Conservation (phyloP, 2,329 filamentous ascomycete species). For the Pseudovirgaria hyperparasitica region DNA sequence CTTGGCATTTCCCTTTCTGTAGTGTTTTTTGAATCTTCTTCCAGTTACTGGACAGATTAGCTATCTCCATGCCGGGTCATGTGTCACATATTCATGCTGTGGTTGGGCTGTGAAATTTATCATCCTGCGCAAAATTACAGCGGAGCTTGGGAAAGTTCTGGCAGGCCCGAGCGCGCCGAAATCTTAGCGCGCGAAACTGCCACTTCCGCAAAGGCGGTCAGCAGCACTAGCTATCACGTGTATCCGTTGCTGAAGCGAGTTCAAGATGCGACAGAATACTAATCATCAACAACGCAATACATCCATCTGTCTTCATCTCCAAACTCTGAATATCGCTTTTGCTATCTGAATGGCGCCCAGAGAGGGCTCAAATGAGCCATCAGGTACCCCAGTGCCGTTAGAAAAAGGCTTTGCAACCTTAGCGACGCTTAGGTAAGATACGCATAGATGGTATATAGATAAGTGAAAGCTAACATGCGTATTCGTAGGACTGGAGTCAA, state of each 20-base stretch:
- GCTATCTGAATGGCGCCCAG: constrained; percentile 38
- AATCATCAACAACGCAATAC: constrained; percentile 14
- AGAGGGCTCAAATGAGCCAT: constrained; percentile 40
- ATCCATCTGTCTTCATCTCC: constrained; percentile 8
- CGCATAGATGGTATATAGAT: constrained; percentile 13
- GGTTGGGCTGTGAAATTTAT: constrained; percentile 6
- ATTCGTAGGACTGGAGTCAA: constrained; percentile 50
- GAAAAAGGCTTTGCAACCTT: constrained; percentile 76
- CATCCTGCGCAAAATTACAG: not conserved
- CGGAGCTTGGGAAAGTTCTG: constrained; percentile 12
- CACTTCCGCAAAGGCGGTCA: constrained; percentile 1
- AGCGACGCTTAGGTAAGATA: constrained; percentile 62
- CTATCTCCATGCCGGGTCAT: constrained; percentile 27
- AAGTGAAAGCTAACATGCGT: constrained; percentile 17
- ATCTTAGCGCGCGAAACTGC: not conserved
- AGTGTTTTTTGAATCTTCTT: constrained; percentile 58
- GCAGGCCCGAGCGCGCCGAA: constrained; percentile 1
- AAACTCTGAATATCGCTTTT: constrained; percentile 6
- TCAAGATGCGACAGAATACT: constrained; percentile 4
- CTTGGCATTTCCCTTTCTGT: constrained; percentile 23
- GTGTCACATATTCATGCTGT: constrained; percentile 6
- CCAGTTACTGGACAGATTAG: constrained; percentile 50
- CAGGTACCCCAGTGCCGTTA: constrained; percentile 43
- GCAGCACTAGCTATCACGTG: not conserved
- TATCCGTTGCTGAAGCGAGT: constrained; percentile 9